Conservation (phyloP, 768 basidiomycete genomes). For the Mycena vulgaris region DNA sequence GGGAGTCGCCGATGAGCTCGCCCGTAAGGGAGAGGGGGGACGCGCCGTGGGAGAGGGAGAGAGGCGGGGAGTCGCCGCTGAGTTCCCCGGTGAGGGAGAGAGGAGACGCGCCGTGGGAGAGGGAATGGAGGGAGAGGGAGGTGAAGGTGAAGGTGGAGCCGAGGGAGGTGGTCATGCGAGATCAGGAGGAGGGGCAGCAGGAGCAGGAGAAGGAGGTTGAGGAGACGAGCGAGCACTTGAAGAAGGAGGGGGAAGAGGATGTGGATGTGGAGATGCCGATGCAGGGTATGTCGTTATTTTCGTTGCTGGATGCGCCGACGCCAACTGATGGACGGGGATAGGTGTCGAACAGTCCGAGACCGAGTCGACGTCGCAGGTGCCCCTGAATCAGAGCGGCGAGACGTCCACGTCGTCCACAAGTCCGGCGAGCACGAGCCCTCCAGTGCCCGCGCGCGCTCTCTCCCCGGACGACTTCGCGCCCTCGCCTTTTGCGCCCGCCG, state of each 20-base stretch:
- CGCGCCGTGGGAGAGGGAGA: slow-evolving; percentile 21
- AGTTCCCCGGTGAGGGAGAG: slow-evolving; percentile 15
- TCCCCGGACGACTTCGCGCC: slow-evolving; percentile 37
- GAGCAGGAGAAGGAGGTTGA: not conserved
- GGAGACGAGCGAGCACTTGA: not conserved
- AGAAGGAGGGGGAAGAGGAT: not conserved
- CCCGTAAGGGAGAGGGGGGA: slow-evolving; percentile 16
- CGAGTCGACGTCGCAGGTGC: too few species aligned
- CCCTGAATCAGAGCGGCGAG: too few species aligned
- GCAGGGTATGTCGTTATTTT: not conserved
- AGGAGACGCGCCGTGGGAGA: slow-evolving; percentile 21
- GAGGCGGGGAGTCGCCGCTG: slow-evolving; percentile 14
- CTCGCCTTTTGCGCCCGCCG: slow-evolving; percentile 34
- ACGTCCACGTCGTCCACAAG: too few species aligned
- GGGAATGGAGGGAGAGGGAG: too few species aligned
- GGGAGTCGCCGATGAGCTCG: slow-evolving; percentile 17
- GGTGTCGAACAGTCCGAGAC: too few species aligned
- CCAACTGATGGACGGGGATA: too few species aligned
- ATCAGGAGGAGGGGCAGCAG: not conserved
- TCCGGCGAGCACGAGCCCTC: not conserved
- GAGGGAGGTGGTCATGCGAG: not conserved
- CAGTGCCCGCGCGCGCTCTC: slow-evolving; percentile 9
- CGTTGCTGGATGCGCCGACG: too few species aligned
- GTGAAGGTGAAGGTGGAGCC: slow-evolving; percentile 11
- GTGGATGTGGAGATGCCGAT: not conserved